Base-by-base conservation (phyloP, 23 red algal species). In the Agarophyton chilense region DNA sequence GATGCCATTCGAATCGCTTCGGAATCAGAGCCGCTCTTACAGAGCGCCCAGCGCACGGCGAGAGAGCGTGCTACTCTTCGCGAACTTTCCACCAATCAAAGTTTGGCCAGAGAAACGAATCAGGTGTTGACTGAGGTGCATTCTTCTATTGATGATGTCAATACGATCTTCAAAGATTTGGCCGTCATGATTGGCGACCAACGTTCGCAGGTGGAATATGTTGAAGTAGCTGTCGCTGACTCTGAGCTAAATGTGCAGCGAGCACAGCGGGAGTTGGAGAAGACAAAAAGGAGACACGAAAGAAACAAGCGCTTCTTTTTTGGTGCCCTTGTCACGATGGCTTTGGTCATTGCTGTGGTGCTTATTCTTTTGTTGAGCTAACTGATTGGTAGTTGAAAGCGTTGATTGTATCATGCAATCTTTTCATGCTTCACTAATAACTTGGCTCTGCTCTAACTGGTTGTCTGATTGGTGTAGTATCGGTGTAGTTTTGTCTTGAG, bases 121-220 rank as follows among this genome's bases (percentile, higher is more conserved):
- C 38, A 52, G 1, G 83, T 72, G 4, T 66, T 95, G 72, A 42
- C 39, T 22, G 72, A 79, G 61, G 75, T 95, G n/a, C 83, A 79
- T 21, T 39, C 93, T 10, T 49, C 57, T 11, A 60, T 82, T 28
- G 66, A 57, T 12, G 84, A 95, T 44, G 83, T 88, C 19, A 82
- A 81, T 33, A 56, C 93, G 31, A 90, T 90, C 54, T 88, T 95
- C 53, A 80, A 81, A 17, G 93, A 95, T 70, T 58, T 95, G 10
- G 93, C 93, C 25, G 72, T 62, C 17, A 95, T 95, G 93, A 46
- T 95, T 79, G 81, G 74, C 21, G 84, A 90, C 38, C 93, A 95
- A 75, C 42, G 84, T 7, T 42, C 74, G 19, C 78, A 81, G 89
- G 78, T 92, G 13, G 89, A 84, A 31, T 82, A 76, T 75, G 79